Conservation (phyloP, 345 rosid genomes). For the Brassica incana region DNA sequence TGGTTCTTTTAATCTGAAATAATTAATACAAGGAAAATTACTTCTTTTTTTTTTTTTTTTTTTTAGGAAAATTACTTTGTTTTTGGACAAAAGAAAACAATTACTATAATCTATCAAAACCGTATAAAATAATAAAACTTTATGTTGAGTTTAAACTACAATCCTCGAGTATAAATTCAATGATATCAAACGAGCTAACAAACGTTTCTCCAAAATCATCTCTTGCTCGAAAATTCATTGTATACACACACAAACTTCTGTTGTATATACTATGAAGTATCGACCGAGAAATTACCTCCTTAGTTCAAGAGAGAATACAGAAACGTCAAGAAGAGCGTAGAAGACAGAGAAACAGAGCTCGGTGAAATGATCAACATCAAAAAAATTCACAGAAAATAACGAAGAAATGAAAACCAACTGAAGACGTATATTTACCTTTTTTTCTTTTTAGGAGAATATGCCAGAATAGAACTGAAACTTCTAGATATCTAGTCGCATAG, state of each 20-base stretch:
- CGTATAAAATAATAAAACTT: not conserved
- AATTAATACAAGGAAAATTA: not conserved
- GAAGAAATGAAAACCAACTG: not conserved
- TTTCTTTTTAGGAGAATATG: slow-evolving; percentile 10
- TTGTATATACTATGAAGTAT: not conserved
- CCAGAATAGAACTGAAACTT: slow-evolving; percentile 19
- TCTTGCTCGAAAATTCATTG: not conserved
- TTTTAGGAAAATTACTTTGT: too few relatives aligned
- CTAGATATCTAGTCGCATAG: not conserved
- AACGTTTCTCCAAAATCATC: not conserved
- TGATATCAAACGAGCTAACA: not conserved
- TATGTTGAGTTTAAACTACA: not conserved
- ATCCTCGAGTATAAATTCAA: not conserved
- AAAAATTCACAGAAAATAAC: not conserved
- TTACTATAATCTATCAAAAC: not conserved
- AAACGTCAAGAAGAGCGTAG: not conserved
- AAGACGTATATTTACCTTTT: not conserved
- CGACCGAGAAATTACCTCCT: slow-evolving; percentile 10
- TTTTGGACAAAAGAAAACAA: not conserved
- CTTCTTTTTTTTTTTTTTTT: too few relatives aligned
- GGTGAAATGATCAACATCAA: slow-evolving; percentile 1
- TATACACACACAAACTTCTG: not conserved
- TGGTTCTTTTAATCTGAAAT: not conserved
- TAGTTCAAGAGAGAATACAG: not conserved
- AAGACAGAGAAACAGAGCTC: slow-evolving; percentile 13